Evolutionary conservation across 441 rosid species (phyloP), one percentile per base, ranked within the genome.

Genomic region (Omphalea diandra): DNA sequence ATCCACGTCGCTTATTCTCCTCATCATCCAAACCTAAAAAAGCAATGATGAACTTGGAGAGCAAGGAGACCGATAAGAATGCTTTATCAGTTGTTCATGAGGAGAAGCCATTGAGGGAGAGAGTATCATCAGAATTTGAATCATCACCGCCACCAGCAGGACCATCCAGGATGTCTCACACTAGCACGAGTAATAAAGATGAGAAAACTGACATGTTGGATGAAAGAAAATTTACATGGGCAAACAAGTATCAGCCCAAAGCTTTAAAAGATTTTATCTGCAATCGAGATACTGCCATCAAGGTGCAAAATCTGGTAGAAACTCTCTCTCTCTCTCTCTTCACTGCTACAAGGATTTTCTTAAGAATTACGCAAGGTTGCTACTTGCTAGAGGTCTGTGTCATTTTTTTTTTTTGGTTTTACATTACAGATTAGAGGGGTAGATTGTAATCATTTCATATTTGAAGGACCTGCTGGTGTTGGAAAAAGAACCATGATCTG

Each of bases 401-500:
- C 12, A 27, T n/a, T 35, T 33, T 5, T 32, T 5, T 24, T 1
- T 7, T 0, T 14, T 35, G 0, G 2, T 10, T 52, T 11, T 31
- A n/a, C n/a, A n/a, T n/a, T 22, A 56, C 75, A 83, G 88, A 74
- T 72, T 47, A 72, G 32, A 46, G 67, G 61, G 8, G 76, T 70
- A 53, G 79, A 38, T 9, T 72, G 79, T 27, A 79, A 58, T 5
- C 90, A 84, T 73, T 74, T 80, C 75, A 84, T 88, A 79, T 81
- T 88, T 58, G 80, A 88, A 83, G 93, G 93, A 64, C 85, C 83
- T 10, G 57, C 84, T 2, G 93, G 90, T 7, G 88, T 78, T 35
- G 93, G 90, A 15, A 88, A 88, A 77, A 74, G 80, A 75, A 86
- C 93, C 59, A 86, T 88, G 93, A 81, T 86, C 10, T 65, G 71